These are phyloP conservation scores for Brasenia schreberi DNA, from an alignment of 164 flowering plant genomes.

Conservation along the genomic window DNA sequence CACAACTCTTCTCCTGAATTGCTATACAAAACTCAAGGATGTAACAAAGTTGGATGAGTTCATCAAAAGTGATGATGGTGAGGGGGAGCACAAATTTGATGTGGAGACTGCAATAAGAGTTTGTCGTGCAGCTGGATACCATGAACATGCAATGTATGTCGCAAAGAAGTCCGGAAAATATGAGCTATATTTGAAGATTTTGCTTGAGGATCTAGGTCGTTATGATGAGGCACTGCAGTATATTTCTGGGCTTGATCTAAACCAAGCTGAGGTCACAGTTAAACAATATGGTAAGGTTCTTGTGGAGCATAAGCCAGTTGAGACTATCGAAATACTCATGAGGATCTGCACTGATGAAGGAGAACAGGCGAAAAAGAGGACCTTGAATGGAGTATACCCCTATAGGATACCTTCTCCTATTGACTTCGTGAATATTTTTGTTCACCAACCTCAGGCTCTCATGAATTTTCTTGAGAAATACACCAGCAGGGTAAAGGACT, in stretches of 20 bases:
- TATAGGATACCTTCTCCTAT: conserved; percentile 93
- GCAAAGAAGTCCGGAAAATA: conserved; percentile 93
- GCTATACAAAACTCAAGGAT: conserved; percentile 95
- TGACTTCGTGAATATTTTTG: conserved; percentile 85
- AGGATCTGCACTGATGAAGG: conserved; percentile 83
- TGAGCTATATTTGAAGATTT: conserved; percentile 91
- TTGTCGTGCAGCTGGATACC: conserved; percentile 95
- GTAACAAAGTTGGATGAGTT: conserved; percentile 74
- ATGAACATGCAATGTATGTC: conserved; percentile 99
- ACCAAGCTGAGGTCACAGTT: conserved; percentile 88
- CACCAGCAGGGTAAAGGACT: conserved; percentile 69
- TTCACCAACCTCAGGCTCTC: conserved; percentile 83
- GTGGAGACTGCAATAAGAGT: conserved; percentile 97
- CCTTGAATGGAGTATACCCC: conserved; percentile 34
- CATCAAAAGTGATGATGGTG: conserved; percentile 78
- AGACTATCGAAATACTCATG: conserved; percentile 80
- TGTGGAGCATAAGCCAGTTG: conserved; percentile 79
- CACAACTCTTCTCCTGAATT: conserved; percentile 86
- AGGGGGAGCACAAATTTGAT: conserved; percentile 87
- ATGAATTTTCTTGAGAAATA: conserved; percentile 90
- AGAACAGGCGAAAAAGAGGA: conserved; percentile 32
- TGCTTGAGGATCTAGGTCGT: conserved; percentile 85
- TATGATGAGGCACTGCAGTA: conserved; percentile 90
- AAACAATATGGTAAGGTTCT: conserved; percentile 96
- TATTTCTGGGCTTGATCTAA: conserved; percentile 83